A percentile compares a stretch with the other conserved stretches of the same genome.
phyloP scores from a whole-genome alignment of 148 eudicot genomes.

The Beta vulgaris region DNA sequence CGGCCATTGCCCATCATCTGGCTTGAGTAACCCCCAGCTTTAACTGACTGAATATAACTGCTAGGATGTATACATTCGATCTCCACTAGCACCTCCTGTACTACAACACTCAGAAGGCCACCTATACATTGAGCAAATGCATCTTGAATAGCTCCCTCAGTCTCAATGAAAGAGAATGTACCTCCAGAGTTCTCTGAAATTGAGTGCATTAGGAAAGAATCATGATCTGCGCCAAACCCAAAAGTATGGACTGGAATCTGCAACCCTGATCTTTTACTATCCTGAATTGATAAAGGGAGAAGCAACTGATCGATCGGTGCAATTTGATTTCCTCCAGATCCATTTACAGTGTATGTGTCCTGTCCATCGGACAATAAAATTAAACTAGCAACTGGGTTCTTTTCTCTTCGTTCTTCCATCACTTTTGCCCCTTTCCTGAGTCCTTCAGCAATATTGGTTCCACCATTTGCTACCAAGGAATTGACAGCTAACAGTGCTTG shows the following conservation, averaged over 20 bases:
- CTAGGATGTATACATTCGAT: constrained; percentile 50
- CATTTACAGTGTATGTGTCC: constrained; percentile 65
- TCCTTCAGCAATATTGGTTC: constrained; percentile 90
- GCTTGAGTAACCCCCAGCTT: constrained; percentile 62
- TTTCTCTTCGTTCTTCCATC: constrained; percentile 64
- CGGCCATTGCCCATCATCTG: constrained; percentile 32
- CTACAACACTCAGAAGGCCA: constrained; percentile 80
- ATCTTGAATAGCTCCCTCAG: constrained; percentile 72
- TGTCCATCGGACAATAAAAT: constrained; percentile 81
- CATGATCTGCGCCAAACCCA: constrained; percentile 82
- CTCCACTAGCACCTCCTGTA: constrained; percentile 52
- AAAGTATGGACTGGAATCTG: constrained; percentile 80
- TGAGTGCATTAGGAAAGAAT: constrained; percentile 68
- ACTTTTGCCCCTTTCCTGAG: constrained; percentile 69
- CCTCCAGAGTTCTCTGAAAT: constrained; percentile 83
- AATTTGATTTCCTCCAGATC: constrained; percentile 29
- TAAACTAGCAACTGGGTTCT: constrained; percentile 71
- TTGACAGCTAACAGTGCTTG: constrained; percentile 70
- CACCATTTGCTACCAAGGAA: constrained; percentile 73
- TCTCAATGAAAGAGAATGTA: constrained; percentile 85
- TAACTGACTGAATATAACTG: constrained; percentile 40
- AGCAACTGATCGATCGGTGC: constrained; percentile 46
- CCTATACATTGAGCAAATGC: constrained; percentile 96
- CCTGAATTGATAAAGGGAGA: constrained; percentile 54
- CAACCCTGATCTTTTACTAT: constrained; percentile 35